Percentiles rank a stretch among this genome's conserved stretches.
Evolutionary conservation across 140 eudicot genomes (phyloP).

Genomic region (Ambrosia hybrid): DNA sequence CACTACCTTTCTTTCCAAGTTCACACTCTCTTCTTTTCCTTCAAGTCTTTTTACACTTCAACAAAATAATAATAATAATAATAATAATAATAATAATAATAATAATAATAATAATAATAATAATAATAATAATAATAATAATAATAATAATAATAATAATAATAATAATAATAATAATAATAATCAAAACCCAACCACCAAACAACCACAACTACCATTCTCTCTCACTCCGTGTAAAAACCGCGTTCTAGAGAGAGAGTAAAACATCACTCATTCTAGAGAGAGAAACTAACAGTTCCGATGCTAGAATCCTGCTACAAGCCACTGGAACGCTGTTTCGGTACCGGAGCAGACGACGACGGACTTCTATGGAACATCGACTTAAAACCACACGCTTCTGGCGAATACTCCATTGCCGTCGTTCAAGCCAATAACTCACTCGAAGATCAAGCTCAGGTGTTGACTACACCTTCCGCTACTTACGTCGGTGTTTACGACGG

Average conservation of each 20-base stretch:
- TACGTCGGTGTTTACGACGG: conserved; percentile 71
- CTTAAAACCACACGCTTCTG: conserved; percentile 54
- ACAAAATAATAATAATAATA: no score
- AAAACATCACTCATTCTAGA: neutral
- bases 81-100: no score
- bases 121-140: no score
- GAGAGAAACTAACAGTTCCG: neutral
- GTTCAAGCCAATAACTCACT: conserved; percentile 68
- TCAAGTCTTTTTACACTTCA: conserved; percentile 17
- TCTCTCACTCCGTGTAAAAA: conserved; percentile 3
- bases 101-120: no score
- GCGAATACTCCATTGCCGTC: conserved; percentile 66
- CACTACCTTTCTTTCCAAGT: conserved; percentile 14
- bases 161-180: conserved; percentile 26
- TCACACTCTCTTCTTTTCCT: conserved; percentile 23
- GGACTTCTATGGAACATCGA: conserved; percentile 63
- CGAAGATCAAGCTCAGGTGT: conserved; percentile 67
- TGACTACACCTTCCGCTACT: conserved; percentile 58
- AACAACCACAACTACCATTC: conserved; percentile 23
- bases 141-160: no score
- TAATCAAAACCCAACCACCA: conserved; percentile 21
- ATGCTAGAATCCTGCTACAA: conserved; percentile 59
- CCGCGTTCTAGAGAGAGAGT: conserved; percentile 11
- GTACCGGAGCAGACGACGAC: conserved; percentile 45
- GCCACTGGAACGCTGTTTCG: conserved; percentile 60